These are phyloP conservation scores for Salvia miltiorrhiza DNA, from an alignment of 257 asterid genomes.

Conservation along the genomic window DNA sequence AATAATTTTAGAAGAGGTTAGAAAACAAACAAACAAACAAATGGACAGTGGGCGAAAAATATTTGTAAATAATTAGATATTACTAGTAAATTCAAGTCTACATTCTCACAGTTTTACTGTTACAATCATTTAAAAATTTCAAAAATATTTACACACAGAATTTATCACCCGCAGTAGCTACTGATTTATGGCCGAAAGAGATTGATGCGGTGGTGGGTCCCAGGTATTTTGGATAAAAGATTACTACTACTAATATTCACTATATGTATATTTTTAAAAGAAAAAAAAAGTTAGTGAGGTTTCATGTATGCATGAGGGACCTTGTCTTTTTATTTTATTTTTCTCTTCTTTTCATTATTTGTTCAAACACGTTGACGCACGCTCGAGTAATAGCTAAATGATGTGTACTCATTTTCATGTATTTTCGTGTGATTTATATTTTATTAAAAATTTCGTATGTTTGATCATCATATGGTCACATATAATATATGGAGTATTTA, in stretches of 20 bases:
- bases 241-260: neutral
- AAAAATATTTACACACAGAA: neutral
- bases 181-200: conserved; percentile 33
- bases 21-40: conserved; percentile 4
- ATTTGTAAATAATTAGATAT: neutral
- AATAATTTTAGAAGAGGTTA: neutral
- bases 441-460: neutral
- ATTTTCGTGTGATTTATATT: neutral
- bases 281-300: conserved; percentile 9
- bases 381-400: conserved; percentile 7
- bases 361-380: conserved; percentile 24
- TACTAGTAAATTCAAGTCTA: conserved; percentile 21
- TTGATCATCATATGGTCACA: neutral
- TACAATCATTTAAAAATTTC: neutral
- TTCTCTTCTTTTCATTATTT: conserved; percentile 21
- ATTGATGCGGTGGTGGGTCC: conserved; percentile 40
- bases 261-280: neutral
- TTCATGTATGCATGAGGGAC: conserved; percentile 36
- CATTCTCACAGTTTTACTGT: neutral
- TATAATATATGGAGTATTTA: neutral
- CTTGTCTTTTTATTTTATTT: neutral
- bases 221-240: neutral
- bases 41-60: neutral
- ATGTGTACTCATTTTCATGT: neutral
- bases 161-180: conserved; percentile 11